A percentile compares a stretch with the other conserved stretches of the same genome.
phyloP scores from a whole-genome alignment of 2,329 filamentous ascomycete genomes.

The Helminthosporium solani region DNA sequence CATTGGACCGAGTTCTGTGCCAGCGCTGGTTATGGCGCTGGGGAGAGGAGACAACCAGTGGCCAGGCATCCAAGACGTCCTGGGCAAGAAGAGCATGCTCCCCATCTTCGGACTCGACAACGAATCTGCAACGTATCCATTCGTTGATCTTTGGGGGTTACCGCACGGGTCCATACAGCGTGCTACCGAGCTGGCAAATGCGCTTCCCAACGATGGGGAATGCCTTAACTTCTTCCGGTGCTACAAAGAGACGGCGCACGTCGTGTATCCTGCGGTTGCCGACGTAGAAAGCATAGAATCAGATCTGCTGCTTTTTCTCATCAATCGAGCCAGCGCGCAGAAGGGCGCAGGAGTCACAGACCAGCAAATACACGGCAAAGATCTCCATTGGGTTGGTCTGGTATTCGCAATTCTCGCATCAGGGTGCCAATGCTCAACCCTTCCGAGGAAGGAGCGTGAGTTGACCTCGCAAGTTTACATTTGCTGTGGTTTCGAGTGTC shows the following conservation, averaged over 20 bases:
- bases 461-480: slow-evolving; percentile 65
- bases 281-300: slow-evolving; percentile 57
- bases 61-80: slow-evolving; percentile 57
- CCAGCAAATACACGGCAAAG: slow-evolving; percentile 58
- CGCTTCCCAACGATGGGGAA: slow-evolving; percentile 59
- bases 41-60: slow-evolving; percentile 49
- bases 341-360: slow-evolving; percentile 50
- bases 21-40: slow-evolving; percentile 59
- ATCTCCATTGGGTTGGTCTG: slow-evolving; percentile 59
- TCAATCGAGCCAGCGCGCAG: slow-evolving; percentile 50
- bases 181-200: slow-evolving; percentile 59
- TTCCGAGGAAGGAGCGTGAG: slow-evolving; percentile 60
- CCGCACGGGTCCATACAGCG: slow-evolving; percentile 60
- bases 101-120: slow-evolving; percentile 65
- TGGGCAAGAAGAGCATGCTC: slow-evolving; percentile 60
- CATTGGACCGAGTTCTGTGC: slow-evolving; percentile 61
- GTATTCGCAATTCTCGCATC: slow-evolving; percentile 64
- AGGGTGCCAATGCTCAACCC: slow-evolving; percentile 60
- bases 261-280: slow-evolving; percentile 62
- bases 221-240: slow-evolving; percentile 59
- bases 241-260: slow-evolving; percentile 60
- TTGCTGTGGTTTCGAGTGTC: slow-evolving; percentile 65
- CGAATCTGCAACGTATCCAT: slow-evolving; percentile 64
- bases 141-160: slow-evolving; percentile 63
- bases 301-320: slow-evolving; percentile 56